Conservation (phyloP, 1,139 yeast genomes). For the Chernovozyma sophiae-reginae region DNA sequence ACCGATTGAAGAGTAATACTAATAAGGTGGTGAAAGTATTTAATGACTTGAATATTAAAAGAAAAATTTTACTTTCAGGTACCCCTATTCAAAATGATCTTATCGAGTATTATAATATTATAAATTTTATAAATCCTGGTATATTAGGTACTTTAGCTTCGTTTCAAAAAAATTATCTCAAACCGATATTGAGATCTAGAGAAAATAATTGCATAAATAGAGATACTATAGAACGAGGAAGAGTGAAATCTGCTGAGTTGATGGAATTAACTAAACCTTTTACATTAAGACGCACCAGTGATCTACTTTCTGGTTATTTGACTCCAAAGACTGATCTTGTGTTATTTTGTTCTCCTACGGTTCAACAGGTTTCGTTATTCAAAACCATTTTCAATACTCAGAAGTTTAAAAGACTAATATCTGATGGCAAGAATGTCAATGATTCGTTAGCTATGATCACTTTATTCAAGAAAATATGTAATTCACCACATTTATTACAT, state of each 20-base stretch:
- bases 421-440: constrained; percentile 23
- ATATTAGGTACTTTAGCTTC: constrained; percentile 58
- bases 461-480: constrained; percentile 75
- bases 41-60: constrained; percentile 50
- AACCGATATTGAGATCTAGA: constrained; percentile 71
- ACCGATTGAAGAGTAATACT: constrained; percentile 65
- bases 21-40: constrained; percentile 70
- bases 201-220: constrained; percentile 64
- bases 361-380: constrained; percentile 55
- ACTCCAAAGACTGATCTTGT: constrained; percentile 80
- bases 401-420: constrained; percentile 26
- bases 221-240: constrained; percentile 51
- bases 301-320: constrained; percentile 57
- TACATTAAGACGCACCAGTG: constrained; percentile 70
- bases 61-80: constrained; percentile 71
- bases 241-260: constrained; percentile 56
- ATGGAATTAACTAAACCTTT: constrained; percentile 61
- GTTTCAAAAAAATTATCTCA: constrained; percentile 64
- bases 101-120: constrained; percentile 73
- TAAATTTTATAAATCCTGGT: constrained; percentile 83
- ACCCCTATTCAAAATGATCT: constrained; percentile 95
- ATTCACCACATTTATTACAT: constrained; percentile 64
- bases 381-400: constrained; percentile 43
- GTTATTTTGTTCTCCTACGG: constrained; percentile 73
- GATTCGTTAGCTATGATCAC: constrained; percentile 69